Base-by-base conservation (phyloP, 2,329 filamentous ascomycete genomes). In the Fusarium guadeloupense region DNA sequence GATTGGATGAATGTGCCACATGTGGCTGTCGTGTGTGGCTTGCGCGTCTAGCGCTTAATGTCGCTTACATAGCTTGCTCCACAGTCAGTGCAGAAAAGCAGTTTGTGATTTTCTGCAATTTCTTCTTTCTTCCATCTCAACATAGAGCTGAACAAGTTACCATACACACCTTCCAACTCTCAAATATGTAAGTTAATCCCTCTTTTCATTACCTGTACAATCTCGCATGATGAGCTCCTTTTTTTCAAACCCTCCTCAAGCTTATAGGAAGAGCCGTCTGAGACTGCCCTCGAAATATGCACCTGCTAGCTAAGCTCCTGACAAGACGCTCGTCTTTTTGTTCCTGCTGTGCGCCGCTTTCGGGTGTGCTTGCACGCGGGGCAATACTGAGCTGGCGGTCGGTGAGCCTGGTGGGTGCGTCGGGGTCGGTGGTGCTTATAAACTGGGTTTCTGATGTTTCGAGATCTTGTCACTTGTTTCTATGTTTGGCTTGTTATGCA, bases 211-310 rank as follows among this genome's bases (percentile, higher is more conserved):
- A 25, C 34, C 43, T 21, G 16, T 41, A 37, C 43, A 59, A 67
- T 72, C 69, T 69, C 69, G 69, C 64, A 78, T 79, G 77, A 79
- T 79, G 77, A 77, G 68, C 70, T 71, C 62, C 69, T 73, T 76
- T 68, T 71, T 72, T 71, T 72, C 74, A 61, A 69, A 75, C 75
- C 75, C 76, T 76, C 71, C 61, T 63, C 68, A 67, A 64, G 64
- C 45, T 67, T 69, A 72, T 76, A 79, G 77, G 77, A 79, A 79
- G 77, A 79, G 77, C 77, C 77, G 77, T 79, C 76, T 79, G 71
- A 79, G 77, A 79, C 77, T 63, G 67, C 71, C 69, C 65, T 53
- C 69, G 69, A 66, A 67, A 66, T 44, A 55, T 66, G 57, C 51
- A 54, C 45, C 44, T 41, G 50, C 38, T 39, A 66, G 63, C 23